Evolutionary conservation across 768 basidiomycete genomes (phyloP), one percentile per base, ranked within the genome.

Genomic region (Amanita rimosa): DNA sequence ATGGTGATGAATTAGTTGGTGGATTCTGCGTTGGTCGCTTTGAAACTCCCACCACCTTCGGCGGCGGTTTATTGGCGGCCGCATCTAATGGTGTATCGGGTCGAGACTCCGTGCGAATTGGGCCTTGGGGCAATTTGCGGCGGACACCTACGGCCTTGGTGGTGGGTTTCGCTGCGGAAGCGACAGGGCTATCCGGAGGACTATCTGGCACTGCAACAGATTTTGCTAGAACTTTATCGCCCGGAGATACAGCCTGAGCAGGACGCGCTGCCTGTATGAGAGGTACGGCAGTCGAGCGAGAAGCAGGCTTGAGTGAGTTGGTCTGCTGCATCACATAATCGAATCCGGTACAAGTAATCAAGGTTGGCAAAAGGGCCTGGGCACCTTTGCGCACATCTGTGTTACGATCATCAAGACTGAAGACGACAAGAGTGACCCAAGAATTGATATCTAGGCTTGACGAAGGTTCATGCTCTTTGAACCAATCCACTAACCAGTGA

Each of bases 311-410:
- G 52, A 99, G 71, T 0, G 81, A 78, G 52, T 75, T 81, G 9
- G 92, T 86, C 64, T 92, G 83, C 31, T 88, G 81, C 71, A 96
- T 72, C 44, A 98, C 83, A 57, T 79, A 79, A 54, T 92, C 87
- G 58, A 79, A 91, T 4, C 96, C 92, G 27, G 80, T 81, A 41
- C 64, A 79, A 3, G 73, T 65, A 43, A 98, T 82, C 49, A 99
- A 63, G 38, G 70, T 65, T 0, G 92, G 90, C 11, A 99, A 65
- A 24, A 97, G 61, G 1, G 81, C 81, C 55, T 89, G 85, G 4
- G 93, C 91, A 11, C 81, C 83, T 65, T 98, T 98, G 49, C 96
- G 80, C 17, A 98, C 88, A 60, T 99, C 96, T 9, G 75, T 75
- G 58, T 69, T 95, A 26, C 92, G 80, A 62, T 99, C 96, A 59